Evolutionary conservation across 1,284 basidiomycete species (phyloP).

Genomic region (Malassezia arunalokei): DNA sequence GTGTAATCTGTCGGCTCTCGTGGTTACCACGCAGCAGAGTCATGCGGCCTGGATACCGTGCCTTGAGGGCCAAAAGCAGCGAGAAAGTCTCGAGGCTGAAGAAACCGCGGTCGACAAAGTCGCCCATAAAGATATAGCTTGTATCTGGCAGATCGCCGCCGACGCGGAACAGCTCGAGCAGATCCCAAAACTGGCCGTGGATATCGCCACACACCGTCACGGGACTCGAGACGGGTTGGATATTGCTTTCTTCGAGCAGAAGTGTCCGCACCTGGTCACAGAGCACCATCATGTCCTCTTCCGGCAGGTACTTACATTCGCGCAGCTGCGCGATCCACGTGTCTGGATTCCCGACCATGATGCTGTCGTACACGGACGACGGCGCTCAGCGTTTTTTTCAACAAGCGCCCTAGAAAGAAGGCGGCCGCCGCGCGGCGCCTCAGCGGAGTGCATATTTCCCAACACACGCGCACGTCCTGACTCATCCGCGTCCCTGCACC

Average conservation of each 20-base stretch:
- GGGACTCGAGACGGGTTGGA: conserved; percentile 78
- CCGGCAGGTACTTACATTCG: conserved; percentile 73
- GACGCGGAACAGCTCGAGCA: conserved; percentile 75
- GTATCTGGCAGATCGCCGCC: conserved; percentile 78
- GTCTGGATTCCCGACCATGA: conserved; percentile 31
- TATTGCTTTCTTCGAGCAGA: conserved; percentile 86
- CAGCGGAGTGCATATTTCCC: too few species aligned
- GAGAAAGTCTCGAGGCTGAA: conserved; percentile 94
- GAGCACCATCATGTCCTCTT: conserved; percentile 77
- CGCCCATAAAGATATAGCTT: conserved; percentile 97
- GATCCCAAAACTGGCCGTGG: conserved; percentile 91
- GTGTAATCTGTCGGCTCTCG: conserved; percentile 89
- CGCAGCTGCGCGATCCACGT: conserved; percentile 55
- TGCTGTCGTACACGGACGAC: not conserved
- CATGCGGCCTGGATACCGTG: conserved; percentile 81
- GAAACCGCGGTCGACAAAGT: conserved; percentile 93
- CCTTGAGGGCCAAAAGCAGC: conserved; percentile 74
- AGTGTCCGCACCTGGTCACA: conserved; percentile 73
- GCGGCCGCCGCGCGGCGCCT: too few species aligned
- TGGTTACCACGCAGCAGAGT: conserved; percentile 87
- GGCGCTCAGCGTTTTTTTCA: too few species aligned
- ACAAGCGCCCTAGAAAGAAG: too few species aligned
- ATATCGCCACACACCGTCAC: conserved; percentile 90
- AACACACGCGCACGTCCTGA: too few species aligned
- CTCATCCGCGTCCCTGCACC: too few species aligned